These are phyloP conservation scores for Porogramme epimiltina DNA, from an alignment of 1,284 basidiomycete species.

Conservation along the genomic window DNA sequence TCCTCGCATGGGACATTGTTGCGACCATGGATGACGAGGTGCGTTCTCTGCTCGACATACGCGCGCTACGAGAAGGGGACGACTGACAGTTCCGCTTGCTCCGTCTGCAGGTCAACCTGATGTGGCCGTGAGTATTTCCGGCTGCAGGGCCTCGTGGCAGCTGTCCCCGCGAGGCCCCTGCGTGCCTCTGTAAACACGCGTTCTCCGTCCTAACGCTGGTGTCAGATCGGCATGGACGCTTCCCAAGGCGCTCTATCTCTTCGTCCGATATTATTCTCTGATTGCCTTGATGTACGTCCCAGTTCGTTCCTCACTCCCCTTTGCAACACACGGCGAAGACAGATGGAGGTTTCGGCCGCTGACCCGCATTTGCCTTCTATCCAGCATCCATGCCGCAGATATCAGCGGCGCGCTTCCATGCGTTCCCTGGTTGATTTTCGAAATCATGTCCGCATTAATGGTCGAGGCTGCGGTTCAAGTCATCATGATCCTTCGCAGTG, in stretches of 20 bases:
- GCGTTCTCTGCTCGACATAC: constrained; percentile 1
- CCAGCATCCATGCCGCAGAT: constrained; percentile 24
- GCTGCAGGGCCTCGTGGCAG: background rate
- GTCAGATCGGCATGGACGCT: constrained; percentile 28
- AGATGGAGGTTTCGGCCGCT: background rate
- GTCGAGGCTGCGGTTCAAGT: constrained; percentile 33
- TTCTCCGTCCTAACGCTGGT: too few species aligned
- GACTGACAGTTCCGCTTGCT: background rate
- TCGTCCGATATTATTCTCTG: constrained; percentile 30
- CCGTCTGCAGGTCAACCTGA: constrained; percentile 12
- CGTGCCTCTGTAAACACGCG: too few species aligned
- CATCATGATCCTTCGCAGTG: constrained; percentile 36
- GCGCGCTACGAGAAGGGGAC: background rate
- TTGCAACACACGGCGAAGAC: too few species aligned
- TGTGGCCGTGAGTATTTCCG: constrained; percentile 26
- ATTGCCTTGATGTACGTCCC: constrained; percentile 28
- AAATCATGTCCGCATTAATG: constrained; percentile 32
- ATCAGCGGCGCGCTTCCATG: constrained; percentile 22
- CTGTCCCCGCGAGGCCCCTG: too few species aligned
- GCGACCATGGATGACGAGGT: constrained; percentile 45
- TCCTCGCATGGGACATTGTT: constrained; percentile 43
- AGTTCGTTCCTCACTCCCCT: too few species aligned
- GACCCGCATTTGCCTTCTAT: background rate
- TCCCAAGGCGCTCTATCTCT: constrained; percentile 29
- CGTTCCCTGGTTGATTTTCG: constrained; percentile 33